Percentiles rank a stretch among this genome's conserved stretches.
phyloP scores from a whole-genome alignment of 1,284 basidiomycete species.

The Violaceomyces palustris region DNA sequence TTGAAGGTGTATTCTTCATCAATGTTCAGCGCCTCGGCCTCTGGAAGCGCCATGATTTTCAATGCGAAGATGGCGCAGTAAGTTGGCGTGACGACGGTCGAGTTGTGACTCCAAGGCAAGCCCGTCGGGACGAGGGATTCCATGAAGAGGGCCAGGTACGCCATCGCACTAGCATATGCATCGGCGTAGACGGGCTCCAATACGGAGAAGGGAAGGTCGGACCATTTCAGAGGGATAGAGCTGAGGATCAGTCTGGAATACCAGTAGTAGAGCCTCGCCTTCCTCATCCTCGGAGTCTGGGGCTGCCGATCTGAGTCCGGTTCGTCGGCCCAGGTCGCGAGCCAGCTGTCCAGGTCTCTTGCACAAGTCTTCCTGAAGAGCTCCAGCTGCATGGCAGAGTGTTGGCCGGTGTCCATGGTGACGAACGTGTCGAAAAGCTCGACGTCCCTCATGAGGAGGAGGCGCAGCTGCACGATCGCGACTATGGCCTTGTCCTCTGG shows the following conservation, averaged over 20 bases:
- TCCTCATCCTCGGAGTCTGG: background rate
- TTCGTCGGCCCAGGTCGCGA: slow-evolving; percentile 22
- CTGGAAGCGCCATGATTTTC: slow-evolving; percentile 16
- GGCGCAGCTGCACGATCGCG: slow-evolving; percentile 25
- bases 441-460: slow-evolving; percentile 19
- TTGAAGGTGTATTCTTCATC: slow-evolving; percentile 31
- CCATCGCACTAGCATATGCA: slow-evolving; percentile 28
- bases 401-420: slow-evolving; percentile 2
- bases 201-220: slow-evolving; percentile 10
- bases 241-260: slow-evolving; percentile 29
- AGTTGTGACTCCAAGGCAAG: slow-evolving; percentile 29
- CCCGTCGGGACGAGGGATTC: slow-evolving; percentile 28
- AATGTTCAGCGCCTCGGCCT: slow-evolving; percentile 14
- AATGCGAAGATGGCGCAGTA: slow-evolving; percentile 39
- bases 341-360: slow-evolving; percentile 24
- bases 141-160: slow-evolving; percentile 33
- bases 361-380: slow-evolving; percentile 22
- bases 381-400: slow-evolving; percentile 17
- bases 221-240: slow-evolving; percentile 25
- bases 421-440: slow-evolving; percentile 34
- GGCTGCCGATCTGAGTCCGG: background rate
- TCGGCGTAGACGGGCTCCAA: slow-evolving; percentile 32
- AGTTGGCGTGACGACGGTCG: slow-evolving; percentile 28
- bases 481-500: slow-evolving; percentile 29
- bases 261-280: slow-evolving; percentile 27